A percentile compares a stretch with the other conserved stretches of the same genome.
Evolutionary conservation across 1,284 basidiomycete species (phyloP).

Genomic region (Sporisorium iseilematis-ciliati): DNA sequence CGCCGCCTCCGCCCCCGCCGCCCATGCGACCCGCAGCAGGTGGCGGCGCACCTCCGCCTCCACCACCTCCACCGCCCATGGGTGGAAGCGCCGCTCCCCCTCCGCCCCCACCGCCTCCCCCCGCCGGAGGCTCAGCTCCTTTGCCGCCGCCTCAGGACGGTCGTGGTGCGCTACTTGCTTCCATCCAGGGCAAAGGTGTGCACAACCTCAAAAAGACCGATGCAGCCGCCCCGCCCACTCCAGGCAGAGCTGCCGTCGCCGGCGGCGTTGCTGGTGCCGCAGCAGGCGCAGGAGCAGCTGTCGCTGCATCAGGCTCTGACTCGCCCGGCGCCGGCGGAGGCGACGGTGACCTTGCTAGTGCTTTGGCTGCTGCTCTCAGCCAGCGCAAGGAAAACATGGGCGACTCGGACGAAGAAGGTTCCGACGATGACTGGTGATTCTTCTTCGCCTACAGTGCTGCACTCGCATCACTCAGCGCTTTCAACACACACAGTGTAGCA

Average conservation of each 20-base stretch:
- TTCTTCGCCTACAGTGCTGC: background rate
- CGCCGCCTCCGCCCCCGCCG: constrained; percentile 58
- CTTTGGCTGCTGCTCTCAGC: constrained; percentile 77
- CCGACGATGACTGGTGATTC: constrained; percentile 67
- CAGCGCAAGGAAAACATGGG: constrained; percentile 90
- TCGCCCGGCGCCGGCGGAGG: constrained; percentile 54
- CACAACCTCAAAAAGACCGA: constrained; percentile 80
- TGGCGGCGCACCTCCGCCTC: constrained; percentile 52
- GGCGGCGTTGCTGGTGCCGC: constrained; percentile 25
- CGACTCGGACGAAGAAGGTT: constrained; percentile 88
- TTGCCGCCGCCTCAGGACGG: constrained; percentile 54
- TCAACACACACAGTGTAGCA: background rate
- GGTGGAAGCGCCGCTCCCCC: constrained; percentile 28
- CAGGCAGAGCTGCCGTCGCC: constrained; percentile 28
- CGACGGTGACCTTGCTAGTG: constrained; percentile 76
- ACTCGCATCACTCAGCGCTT: background rate
- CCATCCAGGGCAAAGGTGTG: constrained; percentile 79
- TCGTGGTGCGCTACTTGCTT: constrained; percentile 76
- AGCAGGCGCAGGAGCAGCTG: constrained; percentile 44
- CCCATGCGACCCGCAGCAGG: constrained; percentile 36
- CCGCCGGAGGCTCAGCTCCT: constrained; percentile 31
- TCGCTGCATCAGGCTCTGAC: constrained; percentile 21
- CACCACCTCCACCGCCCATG: constrained; percentile 55
- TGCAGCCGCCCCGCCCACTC: constrained; percentile 28
- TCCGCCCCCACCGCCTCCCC: constrained; percentile 45